A percentile compares a stretch with the other conserved stretches of the same genome.
Evolutionary conservation across 1,139 yeast genomes (phyloP).

Genomic region (Hansenula sp.): DNA sequence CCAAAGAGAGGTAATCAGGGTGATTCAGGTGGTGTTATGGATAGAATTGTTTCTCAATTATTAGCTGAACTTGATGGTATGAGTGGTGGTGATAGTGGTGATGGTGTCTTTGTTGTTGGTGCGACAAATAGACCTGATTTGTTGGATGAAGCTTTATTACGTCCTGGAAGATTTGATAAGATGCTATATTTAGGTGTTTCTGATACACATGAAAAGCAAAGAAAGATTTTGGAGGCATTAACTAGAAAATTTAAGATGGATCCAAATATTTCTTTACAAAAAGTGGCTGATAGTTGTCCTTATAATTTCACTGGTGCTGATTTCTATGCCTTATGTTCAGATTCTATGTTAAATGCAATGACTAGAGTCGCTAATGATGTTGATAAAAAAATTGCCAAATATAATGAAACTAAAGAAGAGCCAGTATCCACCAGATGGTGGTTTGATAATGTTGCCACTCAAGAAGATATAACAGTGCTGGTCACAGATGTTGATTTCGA

Average conservation of each 20-base stretch:
- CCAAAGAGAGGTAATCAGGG: slow-evolving; percentile 98
- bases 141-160: slow-evolving; percentile 83
- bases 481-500: slow-evolving; percentile 72
- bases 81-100: slow-evolving; percentile 75
- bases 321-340: slow-evolving; percentile 91
- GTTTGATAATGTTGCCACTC: slow-evolving; percentile 80
- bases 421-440: slow-evolving; percentile 72
- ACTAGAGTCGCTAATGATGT: slow-evolving; percentile 77
- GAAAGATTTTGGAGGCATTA: slow-evolving; percentile 79
- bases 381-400: slow-evolving; percentile 56
- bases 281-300: slow-evolving; percentile 71
- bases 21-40: slow-evolving; percentile 98
- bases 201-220: slow-evolving; percentile 86
- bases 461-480: slow-evolving; percentile 61
- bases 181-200: slow-evolving; percentile 91
- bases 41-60: slow-evolving; percentile 90
- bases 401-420: slow-evolving; percentile 39
- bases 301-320: slow-evolving; percentile 96
- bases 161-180: slow-evolving; percentile 97
- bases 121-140: slow-evolving; percentile 96
- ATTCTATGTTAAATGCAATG: slow-evolving; percentile 95
- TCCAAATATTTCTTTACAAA: slow-evolving; percentile 52
- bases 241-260: slow-evolving; percentile 76
- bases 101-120: slow-evolving; percentile 95
- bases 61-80: slow-evolving; percentile 94